phyloP scores from a whole-genome alignment of 139 green algal genomes.

The Coelastrella sp. region DNA sequence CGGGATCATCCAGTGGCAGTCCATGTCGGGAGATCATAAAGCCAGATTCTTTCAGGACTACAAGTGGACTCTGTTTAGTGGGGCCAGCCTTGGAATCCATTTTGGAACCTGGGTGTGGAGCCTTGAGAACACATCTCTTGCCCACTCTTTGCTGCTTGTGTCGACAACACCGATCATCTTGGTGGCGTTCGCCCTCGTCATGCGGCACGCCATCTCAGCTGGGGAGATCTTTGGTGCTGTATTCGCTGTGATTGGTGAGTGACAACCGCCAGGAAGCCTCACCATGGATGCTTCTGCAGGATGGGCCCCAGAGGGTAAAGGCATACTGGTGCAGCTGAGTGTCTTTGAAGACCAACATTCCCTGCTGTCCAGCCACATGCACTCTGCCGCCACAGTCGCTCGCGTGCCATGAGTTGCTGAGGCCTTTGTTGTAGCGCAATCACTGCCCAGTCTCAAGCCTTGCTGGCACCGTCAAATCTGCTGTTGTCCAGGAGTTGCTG shows the following conservation, averaged over 20 bases:
- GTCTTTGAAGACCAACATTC: no score
- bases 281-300: no score
- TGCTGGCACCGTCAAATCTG: background rate
- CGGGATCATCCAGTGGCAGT: slow-evolving; percentile 61
- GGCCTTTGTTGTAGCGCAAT: background rate
- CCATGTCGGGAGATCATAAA: slow-evolving; percentile 22
- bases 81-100: slow-evolving; percentile 76
- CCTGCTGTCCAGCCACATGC: no score
- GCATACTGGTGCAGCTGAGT: no score
- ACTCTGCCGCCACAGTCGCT: background rate
- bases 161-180: slow-evolving; percentile 81
- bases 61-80: slow-evolving; percentile 55
- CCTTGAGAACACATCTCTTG: slow-evolving; percentile 76
- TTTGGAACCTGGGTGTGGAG: slow-evolving; percentile 79
- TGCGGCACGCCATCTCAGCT: slow-evolving; percentile 67
- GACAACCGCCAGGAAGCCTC: no score
- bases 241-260: slow-evolving; percentile 57
- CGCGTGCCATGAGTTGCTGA: background rate
- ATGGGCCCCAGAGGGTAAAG: no score
- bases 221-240: slow-evolving; percentile 66
- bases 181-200: slow-evolving; percentile 54
- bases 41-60: slow-evolving; percentile 17
- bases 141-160: slow-evolving; percentile 85
- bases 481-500: slow-evolving; percentile 47
- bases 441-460: background rate